phyloP scores from a whole-genome alignment of 805 yeast genomes.

The Wickerhamomyces bisporus region DNA sequence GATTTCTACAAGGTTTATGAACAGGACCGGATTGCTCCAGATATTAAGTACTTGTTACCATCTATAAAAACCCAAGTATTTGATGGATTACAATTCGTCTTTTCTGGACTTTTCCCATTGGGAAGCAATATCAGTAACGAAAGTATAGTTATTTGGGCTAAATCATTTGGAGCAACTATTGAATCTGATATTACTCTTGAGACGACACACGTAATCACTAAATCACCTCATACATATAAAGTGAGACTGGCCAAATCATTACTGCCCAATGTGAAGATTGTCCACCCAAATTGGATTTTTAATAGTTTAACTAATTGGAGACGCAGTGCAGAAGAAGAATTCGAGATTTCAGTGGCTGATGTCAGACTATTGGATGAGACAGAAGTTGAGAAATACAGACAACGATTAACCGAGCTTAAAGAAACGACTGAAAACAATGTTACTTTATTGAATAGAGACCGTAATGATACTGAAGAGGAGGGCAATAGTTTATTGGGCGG shows the following conservation, averaged over 20 bases:
- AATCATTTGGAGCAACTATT: constrained; percentile 85
- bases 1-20: constrained; percentile 55
- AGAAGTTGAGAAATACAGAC: constrained; percentile 29
- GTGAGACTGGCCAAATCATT: constrained; percentile 72
- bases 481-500: constrained; percentile 34
- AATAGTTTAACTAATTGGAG: constrained; percentile 79
- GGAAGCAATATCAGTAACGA: constrained; percentile 68
- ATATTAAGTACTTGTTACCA: constrained; percentile 68
- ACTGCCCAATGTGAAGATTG: constrained; percentile 61
- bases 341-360: constrained; percentile 45
- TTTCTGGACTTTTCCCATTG: constrained; percentile 89
- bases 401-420: constrained; percentile 28
- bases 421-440: constrained; percentile 36
- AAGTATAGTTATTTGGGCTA: constrained; percentile 89
- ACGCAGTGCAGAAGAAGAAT: constrained; percentile 58
- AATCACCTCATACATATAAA: constrained; percentile 75
- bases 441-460: too few species aligned
- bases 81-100: constrained; percentile 61
- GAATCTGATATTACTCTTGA: constrained; percentile 61
- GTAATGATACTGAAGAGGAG: constrained; percentile 37
- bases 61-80: constrained; percentile 66
- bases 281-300: constrained; percentile 90
- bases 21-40: constrained; percentile 46
- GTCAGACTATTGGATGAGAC: constrained; percentile 39
- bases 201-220: constrained; percentile 87